A percentile compares a stretch with the other conserved stretches of the same genome.
phyloP scores from a whole-genome alignment of 768 basidiomycete species.

The Suillus americanus region DNA sequence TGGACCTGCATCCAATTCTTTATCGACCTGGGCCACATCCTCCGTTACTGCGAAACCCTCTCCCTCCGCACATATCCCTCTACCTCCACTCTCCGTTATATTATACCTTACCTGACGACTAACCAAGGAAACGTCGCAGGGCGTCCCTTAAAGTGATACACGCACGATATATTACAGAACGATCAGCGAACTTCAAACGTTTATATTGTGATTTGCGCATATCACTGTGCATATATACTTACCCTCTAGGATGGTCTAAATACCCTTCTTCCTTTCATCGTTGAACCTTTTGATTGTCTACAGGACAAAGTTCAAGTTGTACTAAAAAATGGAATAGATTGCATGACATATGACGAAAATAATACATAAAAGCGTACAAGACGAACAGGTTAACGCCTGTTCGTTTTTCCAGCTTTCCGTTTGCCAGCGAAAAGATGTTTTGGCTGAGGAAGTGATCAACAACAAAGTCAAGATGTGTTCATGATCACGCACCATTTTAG shows the following conservation, averaged over 20 bases:
- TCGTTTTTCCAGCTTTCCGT: slow-evolving; percentile 77
- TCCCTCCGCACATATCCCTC: slow-evolving; percentile 1
- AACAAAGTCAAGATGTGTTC: background rate
- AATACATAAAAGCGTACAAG: background rate
- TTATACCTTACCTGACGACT: slow-evolving; percentile 28
- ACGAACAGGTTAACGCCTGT: slow-evolving; percentile 41
- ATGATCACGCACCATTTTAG: slow-evolving; percentile 70
- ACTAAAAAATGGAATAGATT: slow-evolving; percentile 14
- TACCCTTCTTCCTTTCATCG: background rate
- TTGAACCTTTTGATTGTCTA: background rate
- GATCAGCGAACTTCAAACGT: slow-evolving; percentile 21
- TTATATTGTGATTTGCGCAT: slow-evolving; percentile 27
- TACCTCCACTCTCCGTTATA: slow-evolving; percentile 14
- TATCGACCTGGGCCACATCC: slow-evolving; percentile 6
- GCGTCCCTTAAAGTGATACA: slow-evolving; percentile 9
- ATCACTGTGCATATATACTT: slow-evolving; percentile 22
- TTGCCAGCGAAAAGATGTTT: slow-evolving; percentile 85
- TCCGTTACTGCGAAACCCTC: slow-evolving; percentile 25
- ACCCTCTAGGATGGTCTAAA: slow-evolving; percentile 9
- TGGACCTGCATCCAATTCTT: slow-evolving; percentile 1
- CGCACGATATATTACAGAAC: slow-evolving; percentile 13
- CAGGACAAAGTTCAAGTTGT: slow-evolving; percentile 11
- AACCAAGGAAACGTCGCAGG: slow-evolving; percentile 26
- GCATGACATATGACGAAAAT: background rate
- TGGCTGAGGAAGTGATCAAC: slow-evolving; percentile 46